Percentiles rank a stretch among this genome's conserved stretches.
Evolutionary conservation across 169 alveolate genomes (phyloP).

Genomic region (Eimeria necatrix): DNA sequence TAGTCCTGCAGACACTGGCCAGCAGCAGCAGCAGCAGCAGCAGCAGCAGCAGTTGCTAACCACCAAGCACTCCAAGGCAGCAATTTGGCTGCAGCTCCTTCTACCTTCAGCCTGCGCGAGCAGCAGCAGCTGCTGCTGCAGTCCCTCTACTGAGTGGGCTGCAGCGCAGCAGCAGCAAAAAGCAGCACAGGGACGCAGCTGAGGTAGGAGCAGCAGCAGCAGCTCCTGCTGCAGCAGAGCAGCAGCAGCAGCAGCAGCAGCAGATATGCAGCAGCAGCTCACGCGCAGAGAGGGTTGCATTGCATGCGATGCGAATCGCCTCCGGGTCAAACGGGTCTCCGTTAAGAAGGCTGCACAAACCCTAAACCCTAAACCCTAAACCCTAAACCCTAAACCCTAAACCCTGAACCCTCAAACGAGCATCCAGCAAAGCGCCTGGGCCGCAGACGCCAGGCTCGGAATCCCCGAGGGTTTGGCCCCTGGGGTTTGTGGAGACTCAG

Average conservation of each 20-base stretch:
- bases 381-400: slow-evolving; percentile 35
- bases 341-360: slow-evolving; percentile 31
- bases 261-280: slow-evolving; percentile 14
- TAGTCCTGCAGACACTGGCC: too few relatives aligned
- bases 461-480: neutral
- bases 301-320: slow-evolving; percentile 3
- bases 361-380: slow-evolving; percentile 19
- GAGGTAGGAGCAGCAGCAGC: neutral
- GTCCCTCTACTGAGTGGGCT: neutral
- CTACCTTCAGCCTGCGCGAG: neutral
- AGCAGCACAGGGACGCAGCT: neutral
- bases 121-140: slow-evolving; percentile 59
- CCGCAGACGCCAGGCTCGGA: neutral
- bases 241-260: slow-evolving; percentile 23
- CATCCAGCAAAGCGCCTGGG: neutral
- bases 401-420: neutral
- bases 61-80: neutral
- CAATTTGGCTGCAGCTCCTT: neutral
- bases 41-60: neutral
- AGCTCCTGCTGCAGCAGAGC: neutral
- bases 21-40: slow-evolving; percentile 3
- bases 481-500: neutral
- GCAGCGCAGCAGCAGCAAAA: slow-evolving; percentile 44
- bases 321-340: slow-evolving; percentile 39
- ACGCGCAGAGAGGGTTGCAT: slow-evolving; percentile 37